These are phyloP conservation scores for Magnusiomyces ingens DNA, from an alignment of 1,139 yeast species.

Conservation along the genomic window DNA sequence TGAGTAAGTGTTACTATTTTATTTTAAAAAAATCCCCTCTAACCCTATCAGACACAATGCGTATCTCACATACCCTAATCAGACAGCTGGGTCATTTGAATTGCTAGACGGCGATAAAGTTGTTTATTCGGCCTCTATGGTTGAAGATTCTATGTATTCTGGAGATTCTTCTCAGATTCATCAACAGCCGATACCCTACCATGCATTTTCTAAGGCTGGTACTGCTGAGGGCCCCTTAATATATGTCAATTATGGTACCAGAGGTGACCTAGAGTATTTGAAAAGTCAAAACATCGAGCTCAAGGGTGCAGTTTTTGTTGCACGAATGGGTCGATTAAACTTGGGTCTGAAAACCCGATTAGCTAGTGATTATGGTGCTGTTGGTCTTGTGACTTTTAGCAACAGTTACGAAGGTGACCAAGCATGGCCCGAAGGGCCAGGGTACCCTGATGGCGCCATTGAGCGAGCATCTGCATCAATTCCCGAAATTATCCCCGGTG, in stretches of 20 bases:
- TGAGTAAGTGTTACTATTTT: constrained; percentile 23
- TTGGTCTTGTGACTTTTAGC: constrained; percentile 51
- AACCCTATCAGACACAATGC: constrained; percentile 34
- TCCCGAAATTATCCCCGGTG: constrained; percentile 66
- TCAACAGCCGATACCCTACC: constrained; percentile 43
- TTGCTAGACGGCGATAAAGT: constrained; percentile 18
- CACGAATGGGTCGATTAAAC: constrained; percentile 52
- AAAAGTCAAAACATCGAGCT: constrained; percentile 34
- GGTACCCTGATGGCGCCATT: constrained; percentile 29
- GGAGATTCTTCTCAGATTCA: constrained; percentile 12
- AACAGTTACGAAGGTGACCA: constrained; percentile 35
- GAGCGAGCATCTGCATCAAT: constrained; percentile 62
- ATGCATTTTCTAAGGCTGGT: constrained; percentile 60
- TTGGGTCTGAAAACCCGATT: constrained; percentile 47
- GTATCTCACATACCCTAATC: constrained; percentile 54
- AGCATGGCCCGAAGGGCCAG: constrained; percentile 14
- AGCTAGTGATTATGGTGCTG: constrained; percentile 48
- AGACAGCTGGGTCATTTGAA: constrained; percentile 21
- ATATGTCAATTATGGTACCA: constrained; percentile 61
- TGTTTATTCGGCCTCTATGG: constrained; percentile 29
- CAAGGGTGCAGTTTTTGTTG: constrained; percentile 46
- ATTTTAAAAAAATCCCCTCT: no score
- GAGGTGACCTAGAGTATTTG: constrained; percentile 49
- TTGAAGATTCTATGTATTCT: constrained; percentile 21
- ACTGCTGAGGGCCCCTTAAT: constrained; percentile 47